A percentile compares a stretch with the other conserved stretches of the same genome.
Evolutionary conservation across 306 rosid genomes (phyloP).

Genomic region (Medicago arabica): DNA sequence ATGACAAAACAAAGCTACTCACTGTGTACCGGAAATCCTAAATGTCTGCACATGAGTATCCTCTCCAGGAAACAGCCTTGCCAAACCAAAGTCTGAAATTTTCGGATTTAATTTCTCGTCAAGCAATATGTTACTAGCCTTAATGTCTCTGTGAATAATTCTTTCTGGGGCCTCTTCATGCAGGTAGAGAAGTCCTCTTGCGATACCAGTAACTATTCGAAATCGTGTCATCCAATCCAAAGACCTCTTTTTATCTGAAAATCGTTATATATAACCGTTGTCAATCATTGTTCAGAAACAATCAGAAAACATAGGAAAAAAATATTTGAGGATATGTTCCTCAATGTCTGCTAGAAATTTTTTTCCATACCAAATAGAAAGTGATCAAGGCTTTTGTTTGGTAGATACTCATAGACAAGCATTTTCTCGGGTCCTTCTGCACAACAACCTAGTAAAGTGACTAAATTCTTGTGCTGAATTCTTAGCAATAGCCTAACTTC

Average conservation of each 20-base stretch:
- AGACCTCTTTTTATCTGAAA: slow-evolving; percentile 72
- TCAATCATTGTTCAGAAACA: slow-evolving; percentile 33
- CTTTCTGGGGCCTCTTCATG: slow-evolving; percentile 90
- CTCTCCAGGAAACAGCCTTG: slow-evolving; percentile 92
- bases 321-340: background rate
- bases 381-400: slow-evolving; percentile 87
- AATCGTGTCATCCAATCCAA: slow-evolving; percentile 76
- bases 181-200: slow-evolving; percentile 82
- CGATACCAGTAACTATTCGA: slow-evolving; percentile 66
- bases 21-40: slow-evolving; percentile 90
- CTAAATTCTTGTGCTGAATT: slow-evolving; percentile 87
- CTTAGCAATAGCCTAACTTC: slow-evolving; percentile 77
- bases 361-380: slow-evolving; percentile 68
- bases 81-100: slow-evolving; percentile 89
- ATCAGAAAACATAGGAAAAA: slow-evolving; percentile 1
- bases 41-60: slow-evolving; percentile 86
- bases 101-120: slow-evolving; percentile 81
- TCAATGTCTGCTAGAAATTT: background rate
- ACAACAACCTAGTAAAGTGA: slow-evolving; percentile 77
- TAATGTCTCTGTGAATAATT: slow-evolving; percentile 89
- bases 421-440: slow-evolving; percentile 93
- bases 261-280: slow-evolving; percentile 13
- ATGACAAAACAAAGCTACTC: slow-evolving; percentile 57
- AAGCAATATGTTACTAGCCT: slow-evolving; percentile 85
- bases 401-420: slow-evolving; percentile 90